Evolutionary conservation across 164 flowering plant genomes (phyloP).

Genomic region (Amborella trichopoda): DNA sequence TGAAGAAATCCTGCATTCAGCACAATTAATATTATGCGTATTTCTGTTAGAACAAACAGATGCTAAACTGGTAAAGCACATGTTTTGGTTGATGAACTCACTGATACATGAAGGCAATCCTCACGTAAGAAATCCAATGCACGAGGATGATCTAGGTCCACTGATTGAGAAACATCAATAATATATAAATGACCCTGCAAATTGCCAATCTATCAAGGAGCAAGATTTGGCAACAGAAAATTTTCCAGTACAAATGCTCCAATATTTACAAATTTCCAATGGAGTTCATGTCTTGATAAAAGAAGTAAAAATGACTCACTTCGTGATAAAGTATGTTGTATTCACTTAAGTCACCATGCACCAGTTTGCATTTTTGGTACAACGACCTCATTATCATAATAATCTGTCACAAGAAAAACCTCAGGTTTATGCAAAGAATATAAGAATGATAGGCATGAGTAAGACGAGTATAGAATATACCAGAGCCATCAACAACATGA

Average conservation of each 20-base stretch:
- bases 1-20: constrained; percentile 71
- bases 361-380: constrained; percentile 93
- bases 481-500: too few relatives aligned
- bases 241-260: too few relatives aligned
- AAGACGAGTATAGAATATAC: too few relatives aligned
- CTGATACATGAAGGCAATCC: constrained; percentile 89
- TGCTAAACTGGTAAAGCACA: background rate
- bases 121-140: constrained; percentile 84
- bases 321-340: constrained; percentile 89
- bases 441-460: too few relatives aligned
- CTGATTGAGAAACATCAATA: constrained; percentile 97
- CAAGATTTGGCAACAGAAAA: background rate
- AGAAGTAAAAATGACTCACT: constrained; percentile 22
- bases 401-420: constrained; percentile 30
- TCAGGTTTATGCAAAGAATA: too few relatives aligned
- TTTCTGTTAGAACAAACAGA: too few relatives aligned
- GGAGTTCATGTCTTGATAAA: too few relatives aligned
- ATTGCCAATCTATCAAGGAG: background rate
- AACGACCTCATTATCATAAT: constrained; percentile 72
- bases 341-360: constrained; percentile 99
- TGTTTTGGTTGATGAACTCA: constrained; percentile 21
- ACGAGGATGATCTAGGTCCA: constrained; percentile 96
- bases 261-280: too few relatives aligned
- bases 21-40: constrained; percentile 3
- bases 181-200: constrained; percentile 75